These are phyloP conservation scores for Bocquillonia castaneifolia DNA, from an alignment of 441 rosid genomes.

Conservation along the genomic window DNA sequence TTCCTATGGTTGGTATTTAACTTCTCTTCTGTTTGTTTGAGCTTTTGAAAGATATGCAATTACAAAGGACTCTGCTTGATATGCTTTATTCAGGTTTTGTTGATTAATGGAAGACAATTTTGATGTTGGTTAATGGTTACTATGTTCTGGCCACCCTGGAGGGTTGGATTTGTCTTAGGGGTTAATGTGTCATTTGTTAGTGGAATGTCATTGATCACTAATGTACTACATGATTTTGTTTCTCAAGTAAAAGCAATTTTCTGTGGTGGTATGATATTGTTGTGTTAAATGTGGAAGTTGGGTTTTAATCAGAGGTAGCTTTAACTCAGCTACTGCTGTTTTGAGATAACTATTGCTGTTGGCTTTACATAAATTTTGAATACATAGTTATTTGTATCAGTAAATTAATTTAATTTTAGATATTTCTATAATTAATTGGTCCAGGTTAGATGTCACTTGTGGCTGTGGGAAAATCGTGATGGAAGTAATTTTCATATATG, in stretches of 20 bases:
- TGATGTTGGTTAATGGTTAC: not conserved
- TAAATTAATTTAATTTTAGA: not conserved
- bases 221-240: too few relatives aligned
- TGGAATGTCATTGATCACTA: too few relatives aligned
- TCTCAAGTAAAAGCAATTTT: too few relatives aligned
- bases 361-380: not conserved
- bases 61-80: not conserved
- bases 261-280: not conserved
- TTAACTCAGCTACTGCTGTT: not conserved
- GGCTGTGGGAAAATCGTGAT: not conserved
- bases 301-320: not conserved
- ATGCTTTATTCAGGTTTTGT: not conserved
- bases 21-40: not conserved
- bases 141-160: not conserved
- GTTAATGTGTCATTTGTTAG: too few relatives aligned
- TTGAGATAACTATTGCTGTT: not conserved
- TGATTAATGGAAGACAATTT: not conserved
- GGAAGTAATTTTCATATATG: not conserved
- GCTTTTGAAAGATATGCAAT: not conserved
- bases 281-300: not conserved
- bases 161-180: not conserved
- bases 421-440: not conserved
- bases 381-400: not conserved
- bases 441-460: not conserved
- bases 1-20: not conserved